Evolutionary conservation across 2,329 filamentous ascomycete species (phyloP), one percentile per base, ranked within the genome.

Genomic region (Colletotrichum sidae): DNA sequence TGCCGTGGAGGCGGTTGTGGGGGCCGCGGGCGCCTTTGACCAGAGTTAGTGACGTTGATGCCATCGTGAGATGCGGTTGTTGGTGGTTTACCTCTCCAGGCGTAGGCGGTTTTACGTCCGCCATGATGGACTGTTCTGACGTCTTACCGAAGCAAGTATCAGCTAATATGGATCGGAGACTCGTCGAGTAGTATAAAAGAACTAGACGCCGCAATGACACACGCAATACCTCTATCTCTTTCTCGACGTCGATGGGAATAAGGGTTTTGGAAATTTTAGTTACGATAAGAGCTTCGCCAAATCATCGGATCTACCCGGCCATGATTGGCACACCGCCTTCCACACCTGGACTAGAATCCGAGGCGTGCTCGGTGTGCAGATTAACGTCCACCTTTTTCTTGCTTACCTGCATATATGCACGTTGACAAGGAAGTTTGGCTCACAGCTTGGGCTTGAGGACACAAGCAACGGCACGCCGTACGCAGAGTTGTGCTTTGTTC

Each of bases 81-180:
- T 45, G 13, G n/a, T 44, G 45, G 54, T 46, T n/a, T 42, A 65
- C 67, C 66, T 71, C 68, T 25, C 70, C 49, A 39, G 62, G 63
- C 38, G 64, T 57, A 45, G 68, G 59, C 38, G 69, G 66, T 34
- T 73, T 71, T 5, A 69, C 52, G 55, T 74, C 71, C n/a, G 72
- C 69, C 67, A 69, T 69, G 12, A 38, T 51, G 47, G n/a, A 35
- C 34, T 39, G 25, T 42, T 17, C 35, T 35, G 38, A 10, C 34
- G 8, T 12, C 8, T 50, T 4, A 8, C 13, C n/a, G 1, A 13
- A 13, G 13, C 4, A 7, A 5, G 4, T 44, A 12, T 15, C 7
- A 15, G 12, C 4, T 25, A 25, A 4, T 25, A 5, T 5, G 4
- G 1, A 25, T 4, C 25, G 25, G 25, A 25, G 25, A 25, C 25